These are phyloP conservation scores for Plantago coronopus DNA, from an alignment of 305 asterid species.

Conservation along the genomic window DNA sequence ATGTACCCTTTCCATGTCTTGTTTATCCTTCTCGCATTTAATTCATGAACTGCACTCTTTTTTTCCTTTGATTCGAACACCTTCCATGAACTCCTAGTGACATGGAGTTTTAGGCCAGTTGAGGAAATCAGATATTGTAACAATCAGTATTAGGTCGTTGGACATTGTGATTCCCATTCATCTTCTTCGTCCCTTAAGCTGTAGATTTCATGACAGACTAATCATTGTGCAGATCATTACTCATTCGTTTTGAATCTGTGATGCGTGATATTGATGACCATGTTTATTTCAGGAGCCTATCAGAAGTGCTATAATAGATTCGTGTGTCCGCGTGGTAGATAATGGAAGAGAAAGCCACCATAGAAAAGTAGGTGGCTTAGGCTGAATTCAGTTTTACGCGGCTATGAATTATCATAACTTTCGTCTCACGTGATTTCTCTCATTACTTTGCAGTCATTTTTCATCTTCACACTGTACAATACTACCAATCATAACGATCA, in stretches of 20 bases:
- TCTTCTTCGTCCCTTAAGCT: background rate
- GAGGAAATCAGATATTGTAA: too few species aligned
- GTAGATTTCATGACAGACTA: background rate
- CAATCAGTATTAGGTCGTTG: too few species aligned
- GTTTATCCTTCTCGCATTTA: too few species aligned
- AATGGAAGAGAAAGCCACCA: slow-evolving; percentile 78
- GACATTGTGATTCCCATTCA: too few species aligned
- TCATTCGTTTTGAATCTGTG: background rate
- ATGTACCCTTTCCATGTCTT: too few species aligned
- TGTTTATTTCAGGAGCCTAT: slow-evolving; percentile 59
- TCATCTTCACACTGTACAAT: slow-evolving; percentile 61
- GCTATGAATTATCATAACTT: slow-evolving; percentile 10
- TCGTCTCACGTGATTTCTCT: slow-evolving; percentile 12
- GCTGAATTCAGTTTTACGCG: slow-evolving; percentile 6
- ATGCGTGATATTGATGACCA: slow-evolving; percentile 14
- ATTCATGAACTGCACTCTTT: too few species aligned
- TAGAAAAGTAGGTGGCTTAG: slow-evolving; percentile 47
- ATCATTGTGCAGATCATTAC: background rate
- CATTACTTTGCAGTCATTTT: slow-evolving; percentile 51
- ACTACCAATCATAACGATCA: slow-evolving; percentile 74
- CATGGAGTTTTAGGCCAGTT: too few species aligned
- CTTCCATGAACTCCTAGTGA: too few species aligned
- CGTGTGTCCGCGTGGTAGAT: slow-evolving; percentile 79
- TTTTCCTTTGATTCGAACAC: too few species aligned
- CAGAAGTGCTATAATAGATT: slow-evolving; percentile 79